These are phyloP conservation scores for Termitomyces sp. DNA, from an alignment of 768 basidiomycete species.

Conservation along the genomic window DNA sequence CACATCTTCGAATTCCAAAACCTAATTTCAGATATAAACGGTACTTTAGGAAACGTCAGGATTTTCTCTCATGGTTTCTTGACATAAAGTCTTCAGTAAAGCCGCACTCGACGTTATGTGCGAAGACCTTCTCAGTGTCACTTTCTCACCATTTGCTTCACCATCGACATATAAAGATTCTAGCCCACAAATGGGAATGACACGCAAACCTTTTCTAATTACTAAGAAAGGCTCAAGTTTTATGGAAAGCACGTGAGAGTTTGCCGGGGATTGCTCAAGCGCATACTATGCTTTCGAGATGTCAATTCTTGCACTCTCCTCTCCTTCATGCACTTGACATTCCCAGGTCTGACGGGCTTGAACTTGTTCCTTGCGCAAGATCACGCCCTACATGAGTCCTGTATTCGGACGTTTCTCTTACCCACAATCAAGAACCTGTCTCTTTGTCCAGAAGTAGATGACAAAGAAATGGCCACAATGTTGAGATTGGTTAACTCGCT, in stretches of 20 bases:
- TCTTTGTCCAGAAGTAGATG: neutral
- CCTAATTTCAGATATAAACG: neutral
- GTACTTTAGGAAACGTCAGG: neutral
- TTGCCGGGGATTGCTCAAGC: neutral
- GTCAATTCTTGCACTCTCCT: neutral
- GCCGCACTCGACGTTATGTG: constrained; percentile 8
- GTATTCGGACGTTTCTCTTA: constrained; percentile 2
- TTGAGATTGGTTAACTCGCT: neutral
- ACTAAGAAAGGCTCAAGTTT: constrained; percentile 7
- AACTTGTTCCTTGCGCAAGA: neutral
- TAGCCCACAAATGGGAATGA: neutral
- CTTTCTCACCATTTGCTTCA: constrained; percentile 4
- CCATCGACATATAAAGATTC: neutral
- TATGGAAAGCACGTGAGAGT: constrained; percentile 6
- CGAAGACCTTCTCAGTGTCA: neutral
- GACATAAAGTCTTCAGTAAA: constrained; percentile 7
- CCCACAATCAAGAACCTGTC: neutral
- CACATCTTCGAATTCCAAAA: constrained; percentile 1
- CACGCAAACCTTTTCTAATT: neutral
- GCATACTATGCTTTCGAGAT: neutral
- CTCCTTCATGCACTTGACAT: neutral
- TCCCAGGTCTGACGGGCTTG: neutral
- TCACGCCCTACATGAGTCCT: neutral
- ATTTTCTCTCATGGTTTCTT: constrained; percentile 7
- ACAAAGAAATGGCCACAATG: neutral